Base-by-base conservation (phyloP, 2,329 filamentous ascomycete genomes). In the Coniochaeta sp. region DNA sequence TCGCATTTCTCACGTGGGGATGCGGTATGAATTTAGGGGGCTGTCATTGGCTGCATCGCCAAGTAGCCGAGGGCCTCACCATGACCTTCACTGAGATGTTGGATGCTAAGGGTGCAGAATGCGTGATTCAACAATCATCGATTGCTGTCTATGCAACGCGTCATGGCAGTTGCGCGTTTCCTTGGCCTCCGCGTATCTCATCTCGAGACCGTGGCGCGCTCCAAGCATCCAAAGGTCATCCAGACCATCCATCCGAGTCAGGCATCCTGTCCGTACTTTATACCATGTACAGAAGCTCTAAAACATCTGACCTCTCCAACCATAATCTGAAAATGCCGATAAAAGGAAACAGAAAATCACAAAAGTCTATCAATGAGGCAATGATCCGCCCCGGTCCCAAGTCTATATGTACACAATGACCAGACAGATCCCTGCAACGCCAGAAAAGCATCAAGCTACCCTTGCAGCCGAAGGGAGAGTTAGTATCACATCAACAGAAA, bases 361-460 rank as follows among this genome's bases (percentile, higher is more conserved):
- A 3, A 47, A 28, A 28, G 24, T 30, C 45, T 31, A 31, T 28
- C 6, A 32, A 46, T 31, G 45, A 22, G 20, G 38, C 38, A 22
- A 42, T 22, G 28, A 14, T 30, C n/a, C 45, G 45, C 26, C 4
- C 14, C 30, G 24, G 1, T 46, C 45, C 45, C 24, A 48, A 22
- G 45, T 48, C 45, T 48, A 48, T 30, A 48, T 30, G 45, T 48
- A 48, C 26, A 48, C 13, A 30, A 42, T 42, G 38, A 42, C 38
- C 38, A 42, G 38, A 42, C 38, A 42, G n/a, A 42, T 42, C 38
- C 20, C 38, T 26, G 10, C 20, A 31, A 48, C 28, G n/a, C 24
- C 45, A 18, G 9, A 32, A 20, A 6, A 12, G 24, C 26, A 27
- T 27, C 22, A 16, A 12, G 42, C 27, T 12, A 14, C 14, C n/a